A percentile compares a stretch with the other conserved stretches of the same genome.
Evolutionary conservation across 1,284 basidiomycete genomes (phyloP).

Genomic region (Microbotryomycetes sp.): DNA sequence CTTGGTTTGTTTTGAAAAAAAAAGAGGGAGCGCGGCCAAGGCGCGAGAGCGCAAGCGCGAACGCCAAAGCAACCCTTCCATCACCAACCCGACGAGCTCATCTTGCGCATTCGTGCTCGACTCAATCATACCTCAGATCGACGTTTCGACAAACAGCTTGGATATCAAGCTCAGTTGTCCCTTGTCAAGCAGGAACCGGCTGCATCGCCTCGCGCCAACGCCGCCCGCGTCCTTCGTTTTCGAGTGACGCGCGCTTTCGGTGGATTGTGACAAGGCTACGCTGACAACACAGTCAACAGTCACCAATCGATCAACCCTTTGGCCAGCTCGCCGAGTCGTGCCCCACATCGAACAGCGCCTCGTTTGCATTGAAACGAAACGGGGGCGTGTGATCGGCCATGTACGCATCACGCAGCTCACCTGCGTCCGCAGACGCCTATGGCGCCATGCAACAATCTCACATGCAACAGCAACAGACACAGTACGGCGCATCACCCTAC

Average conservation of each 20-base stretch:
- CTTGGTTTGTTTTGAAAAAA: neutral
- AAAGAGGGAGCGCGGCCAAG: too few relatives aligned
- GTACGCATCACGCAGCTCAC: neutral
- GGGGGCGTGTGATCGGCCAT: too few relatives aligned
- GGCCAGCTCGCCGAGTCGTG: too few relatives aligned
- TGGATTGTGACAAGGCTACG: too few relatives aligned
- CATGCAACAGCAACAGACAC: too few relatives aligned
- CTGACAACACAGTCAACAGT: neutral
- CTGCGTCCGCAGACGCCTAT: neutral
- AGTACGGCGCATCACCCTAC: slow-evolving; percentile 1
- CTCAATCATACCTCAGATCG: neutral
- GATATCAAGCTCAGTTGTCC: too few relatives aligned
- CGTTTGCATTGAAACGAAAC: too few relatives aligned
- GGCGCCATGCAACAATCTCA: neutral
- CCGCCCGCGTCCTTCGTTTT: neutral
- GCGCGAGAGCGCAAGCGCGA: neutral
- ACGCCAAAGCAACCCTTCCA: neutral
- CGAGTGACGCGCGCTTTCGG: neutral
- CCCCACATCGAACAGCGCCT: too few relatives aligned
- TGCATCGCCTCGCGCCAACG: neutral
- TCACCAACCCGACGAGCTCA: neutral
- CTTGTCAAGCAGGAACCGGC: too few relatives aligned
- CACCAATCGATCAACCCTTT: neutral
- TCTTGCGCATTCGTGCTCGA: neutral
- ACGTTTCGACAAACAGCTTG: neutral